Evolutionary conservation across 768 basidiomycete genomes (phyloP).

Genomic region (Xerocomus potaroensis): DNA sequence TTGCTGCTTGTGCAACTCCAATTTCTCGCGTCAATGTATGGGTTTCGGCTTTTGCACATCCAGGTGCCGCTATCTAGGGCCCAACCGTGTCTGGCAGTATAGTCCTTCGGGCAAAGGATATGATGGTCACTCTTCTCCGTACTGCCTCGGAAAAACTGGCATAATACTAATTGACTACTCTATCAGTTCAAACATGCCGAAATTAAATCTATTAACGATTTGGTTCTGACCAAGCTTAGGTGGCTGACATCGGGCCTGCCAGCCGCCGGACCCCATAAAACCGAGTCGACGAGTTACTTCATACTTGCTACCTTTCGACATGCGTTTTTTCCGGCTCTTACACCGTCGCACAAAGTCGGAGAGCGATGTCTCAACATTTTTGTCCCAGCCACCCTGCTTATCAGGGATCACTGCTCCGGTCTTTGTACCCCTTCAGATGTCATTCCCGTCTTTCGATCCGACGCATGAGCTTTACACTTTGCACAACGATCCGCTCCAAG

Average conservation of each 20-base stretch:
- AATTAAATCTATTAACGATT: no score
- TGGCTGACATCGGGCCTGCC: constrained; percentile 16
- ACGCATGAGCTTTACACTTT: constrained; percentile 17
- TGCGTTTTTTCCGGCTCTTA: constrained; percentile 47
- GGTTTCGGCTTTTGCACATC: no score
- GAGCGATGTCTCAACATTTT: constrained; percentile 31
- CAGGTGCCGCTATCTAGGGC: no score
- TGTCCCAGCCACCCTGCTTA: constrained; percentile 1
- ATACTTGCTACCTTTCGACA: constrained; percentile 11
- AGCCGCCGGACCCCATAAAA: constrained; percentile 21
- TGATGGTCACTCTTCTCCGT: no score
- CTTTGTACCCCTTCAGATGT: constrained; percentile 19
- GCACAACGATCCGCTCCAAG: neutral
- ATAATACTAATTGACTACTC: no score
- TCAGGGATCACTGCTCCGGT: constrained; percentile 13
- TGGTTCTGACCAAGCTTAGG: neutral
- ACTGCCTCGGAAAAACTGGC: no score
- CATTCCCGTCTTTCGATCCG: constrained; percentile 26
- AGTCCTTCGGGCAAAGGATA: no score
- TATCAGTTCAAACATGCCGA: no score
- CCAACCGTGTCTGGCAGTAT: no score
- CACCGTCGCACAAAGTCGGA: constrained; percentile 48
- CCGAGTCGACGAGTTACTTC: neutral
- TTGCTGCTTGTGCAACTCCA: no score
- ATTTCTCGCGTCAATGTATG: no score